Evolutionary conservation across 768 basidiomycete species (phyloP).

Genomic region (Pleurotus eryngii): DNA sequence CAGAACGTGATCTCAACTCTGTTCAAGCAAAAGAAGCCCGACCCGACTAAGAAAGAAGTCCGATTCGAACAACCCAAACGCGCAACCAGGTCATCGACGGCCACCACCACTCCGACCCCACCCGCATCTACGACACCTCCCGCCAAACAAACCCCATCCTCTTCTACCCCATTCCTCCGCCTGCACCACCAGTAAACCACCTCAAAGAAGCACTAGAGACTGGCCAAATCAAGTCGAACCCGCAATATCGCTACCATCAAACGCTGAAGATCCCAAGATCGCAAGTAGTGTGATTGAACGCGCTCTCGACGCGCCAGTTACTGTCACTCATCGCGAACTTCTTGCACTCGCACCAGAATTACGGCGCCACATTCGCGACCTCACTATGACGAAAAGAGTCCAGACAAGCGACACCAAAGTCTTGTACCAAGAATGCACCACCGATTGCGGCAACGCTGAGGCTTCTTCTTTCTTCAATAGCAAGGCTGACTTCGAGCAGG

Average conservation of each 20-base stretch:
- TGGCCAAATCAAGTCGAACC: background rate
- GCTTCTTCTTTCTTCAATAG: background rate
- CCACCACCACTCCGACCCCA: background rate
- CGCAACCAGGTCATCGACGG: background rate
- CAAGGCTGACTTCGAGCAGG: background rate
- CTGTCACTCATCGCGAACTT: constrained; percentile 14
- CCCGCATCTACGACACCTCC: background rate
- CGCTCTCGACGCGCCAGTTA: constrained; percentile 11
- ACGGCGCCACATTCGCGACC: constrained; percentile 12
- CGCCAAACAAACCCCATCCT: background rate
- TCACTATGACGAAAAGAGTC: constrained; percentile 9
- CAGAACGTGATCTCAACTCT: constrained; percentile 2
- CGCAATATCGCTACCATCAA: constrained; percentile 12
- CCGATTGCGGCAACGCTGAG: background rate
- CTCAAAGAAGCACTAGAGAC: background rate
- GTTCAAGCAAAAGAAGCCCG: background rate
- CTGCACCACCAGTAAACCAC: background rate
- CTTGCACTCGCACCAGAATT: constrained; percentile 13
- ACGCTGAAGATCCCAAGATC: constrained; percentile 11
- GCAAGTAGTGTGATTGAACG: constrained; percentile 7
- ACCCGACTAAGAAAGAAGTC: background rate
- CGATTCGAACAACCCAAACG: background rate
- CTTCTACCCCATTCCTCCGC: background rate
- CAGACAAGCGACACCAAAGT: background rate
- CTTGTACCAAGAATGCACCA: background rate